These are phyloP conservation scores for Senna siamea DNA, from an alignment of 306 rosid species.

Conservation along the genomic window DNA sequence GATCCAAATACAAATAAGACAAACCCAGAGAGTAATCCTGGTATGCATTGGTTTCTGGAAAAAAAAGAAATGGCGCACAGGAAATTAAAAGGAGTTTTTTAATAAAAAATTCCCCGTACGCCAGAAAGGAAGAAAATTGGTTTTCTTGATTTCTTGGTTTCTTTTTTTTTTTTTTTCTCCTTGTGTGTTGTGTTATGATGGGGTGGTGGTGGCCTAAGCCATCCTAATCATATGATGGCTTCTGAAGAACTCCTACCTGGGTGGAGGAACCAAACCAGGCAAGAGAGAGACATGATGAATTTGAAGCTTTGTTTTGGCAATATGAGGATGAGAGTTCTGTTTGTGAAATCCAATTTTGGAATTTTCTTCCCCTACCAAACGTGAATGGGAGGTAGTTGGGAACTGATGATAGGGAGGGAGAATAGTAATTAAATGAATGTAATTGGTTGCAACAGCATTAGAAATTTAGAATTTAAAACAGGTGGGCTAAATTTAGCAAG, in stretches of 20 bases:
- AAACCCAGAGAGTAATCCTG: not conserved
- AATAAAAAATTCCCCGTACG: conserved; percentile 34
- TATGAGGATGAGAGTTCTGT: not conserved
- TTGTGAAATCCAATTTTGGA: not conserved
- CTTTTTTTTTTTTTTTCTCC: not conserved
- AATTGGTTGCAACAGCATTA: conserved; percentile 32
- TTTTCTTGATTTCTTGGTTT: not conserved
- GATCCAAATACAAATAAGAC: not conserved
- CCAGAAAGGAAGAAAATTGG: conserved; percentile 23
- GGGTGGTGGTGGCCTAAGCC: not conserved
- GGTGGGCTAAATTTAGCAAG: conserved; percentile 24
- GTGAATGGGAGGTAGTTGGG: conserved; percentile 21
- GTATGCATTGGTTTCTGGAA: conserved; percentile 27
- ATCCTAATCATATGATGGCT: conserved; percentile 1
- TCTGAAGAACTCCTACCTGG: conserved; percentile 38
- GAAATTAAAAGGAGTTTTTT: too few species aligned
- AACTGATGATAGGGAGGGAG: conserved; percentile 43
- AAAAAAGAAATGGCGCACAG: too few species aligned
- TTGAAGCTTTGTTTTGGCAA: not conserved
- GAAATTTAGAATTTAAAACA: not conserved
- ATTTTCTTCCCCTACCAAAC: not conserved
- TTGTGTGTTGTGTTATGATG: conserved; percentile 5
- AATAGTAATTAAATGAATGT: conserved; percentile 31
- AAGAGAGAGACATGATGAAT: not conserved
- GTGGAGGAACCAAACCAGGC: conserved; percentile 49